These are phyloP conservation scores for Acanthamoeba sp. DNA, from an alignment of 208 protist genomes.

Conservation along the genomic window DNA sequence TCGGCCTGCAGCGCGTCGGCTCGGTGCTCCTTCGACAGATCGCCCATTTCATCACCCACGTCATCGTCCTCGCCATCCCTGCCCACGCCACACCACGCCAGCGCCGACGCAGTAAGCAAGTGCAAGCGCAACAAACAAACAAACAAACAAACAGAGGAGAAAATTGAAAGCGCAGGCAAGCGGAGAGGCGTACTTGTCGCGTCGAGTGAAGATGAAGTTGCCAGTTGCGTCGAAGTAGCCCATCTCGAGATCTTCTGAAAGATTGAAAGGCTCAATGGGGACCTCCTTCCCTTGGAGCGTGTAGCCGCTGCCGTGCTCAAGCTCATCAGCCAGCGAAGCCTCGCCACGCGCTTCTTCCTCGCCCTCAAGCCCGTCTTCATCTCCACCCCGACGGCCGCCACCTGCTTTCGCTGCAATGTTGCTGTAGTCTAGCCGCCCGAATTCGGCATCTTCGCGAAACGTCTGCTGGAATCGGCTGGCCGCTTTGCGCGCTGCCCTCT, in stretches of 20 bases:
- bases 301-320: background rate
- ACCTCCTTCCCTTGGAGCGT: background rate
- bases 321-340: background rate
- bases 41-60: background rate
- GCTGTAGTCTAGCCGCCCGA: background rate
- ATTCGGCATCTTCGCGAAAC: background rate
- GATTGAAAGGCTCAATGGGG: background rate
- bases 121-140: background rate
- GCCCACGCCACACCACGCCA: background rate
- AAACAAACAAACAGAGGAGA: background rate
- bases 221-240: background rate
- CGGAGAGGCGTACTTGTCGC: background rate
- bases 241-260: background rate
- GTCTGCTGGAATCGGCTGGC: background rate
- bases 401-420: background rate
- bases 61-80: background rate
- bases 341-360: background rate
- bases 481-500: background rate
- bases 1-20: slow-evolving; percentile 10
- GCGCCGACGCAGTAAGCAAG: background rate
- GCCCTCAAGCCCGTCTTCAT: background rate
- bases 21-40: background rate
- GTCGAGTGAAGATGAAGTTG: background rate
- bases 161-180: too few species aligned
- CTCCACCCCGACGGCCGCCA: background rate